A percentile compares a stretch with the other conserved stretches of the same genome.
Conservation (phyloP, 495 filamentous ascomycete genomes). For the Evansstolkia leycettana region DNA sequence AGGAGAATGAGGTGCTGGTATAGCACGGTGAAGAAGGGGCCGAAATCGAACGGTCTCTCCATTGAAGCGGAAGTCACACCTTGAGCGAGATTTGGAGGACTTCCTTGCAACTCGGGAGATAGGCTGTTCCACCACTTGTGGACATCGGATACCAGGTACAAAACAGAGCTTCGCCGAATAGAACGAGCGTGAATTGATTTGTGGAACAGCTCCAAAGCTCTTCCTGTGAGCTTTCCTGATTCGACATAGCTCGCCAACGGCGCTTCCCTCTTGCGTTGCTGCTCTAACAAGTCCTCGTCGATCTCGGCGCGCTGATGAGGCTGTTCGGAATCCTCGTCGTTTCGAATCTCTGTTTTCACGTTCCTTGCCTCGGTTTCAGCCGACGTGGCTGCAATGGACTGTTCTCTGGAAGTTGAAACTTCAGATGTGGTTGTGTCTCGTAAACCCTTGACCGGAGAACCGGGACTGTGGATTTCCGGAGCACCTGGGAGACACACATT, state of each 20-base stretch:
- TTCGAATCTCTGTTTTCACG: neutral
- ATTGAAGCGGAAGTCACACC: neutral
- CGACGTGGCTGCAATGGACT: no score
- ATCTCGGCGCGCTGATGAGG: neutral
- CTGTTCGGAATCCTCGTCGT: neutral
- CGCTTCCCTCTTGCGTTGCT: conserved; percentile 14
- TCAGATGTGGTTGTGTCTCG: neutral
- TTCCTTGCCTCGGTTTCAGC: neutral
- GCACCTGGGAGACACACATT: conserved; percentile 26
- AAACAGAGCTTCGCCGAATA: conserved; percentile 20
- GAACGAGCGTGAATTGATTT: conserved; percentile 29
- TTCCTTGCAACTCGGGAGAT: conserved; percentile 17
- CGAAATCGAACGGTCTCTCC: conserved; percentile 22
- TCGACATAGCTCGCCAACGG: conserved; percentile 27
- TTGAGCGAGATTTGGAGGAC: neutral
- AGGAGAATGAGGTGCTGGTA: conserved; percentile 60
- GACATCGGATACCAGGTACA: conserved; percentile 29
- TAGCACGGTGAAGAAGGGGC: conserved; percentile 42
- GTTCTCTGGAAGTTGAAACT: neutral
- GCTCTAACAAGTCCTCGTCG: neutral
- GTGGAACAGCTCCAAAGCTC: conserved; percentile 29
- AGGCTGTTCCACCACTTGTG: conserved; percentile 34
- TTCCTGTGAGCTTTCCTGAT: conserved; percentile 26
- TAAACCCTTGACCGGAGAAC: conserved; percentile 1
- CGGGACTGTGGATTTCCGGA: conserved; percentile 18